Evolutionary conservation across 2,329 filamentous ascomycete genomes (phyloP), one percentile per base, ranked within the genome.

Genomic region (Alternaria solani): DNA sequence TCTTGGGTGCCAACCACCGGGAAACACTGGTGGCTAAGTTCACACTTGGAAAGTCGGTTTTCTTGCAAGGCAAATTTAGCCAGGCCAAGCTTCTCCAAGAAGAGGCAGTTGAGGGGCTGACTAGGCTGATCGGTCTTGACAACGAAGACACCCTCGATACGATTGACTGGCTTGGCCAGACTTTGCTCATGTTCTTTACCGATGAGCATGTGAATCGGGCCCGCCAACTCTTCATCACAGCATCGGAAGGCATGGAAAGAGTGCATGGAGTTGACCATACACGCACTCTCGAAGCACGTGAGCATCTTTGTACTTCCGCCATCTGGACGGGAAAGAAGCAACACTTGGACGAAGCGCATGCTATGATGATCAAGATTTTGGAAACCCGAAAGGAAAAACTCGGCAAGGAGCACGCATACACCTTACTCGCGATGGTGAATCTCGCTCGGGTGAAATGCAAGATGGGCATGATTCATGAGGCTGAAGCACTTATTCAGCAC

Each of bases 321-420:
- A 18, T 42, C 16, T 32, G 20, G n/a, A 39, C 46, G 2, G 51
- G 54, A 2, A 25, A 53, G 30, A 42, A 43, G 12, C 23, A 18
- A 5, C 26, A 47, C 12, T 41, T 52, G 32, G 23, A 63, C 3
- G 25, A 57, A 32, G 62, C 46, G 7, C 30, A 52, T 51, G 39
- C 57, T 7, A 49, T 57, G 38, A 60, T 62, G 41, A 39, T 14
- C 25, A 30, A 66, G 38, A 61, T 72, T n/a, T 14, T 70, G 11
- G 42, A 57, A 16, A 26, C 55, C 16, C 60, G 64, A 23, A 61
- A 65, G 52, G 53, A 59, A 41, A 62, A 64, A 44, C 61, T 73
- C 6, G 73, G 73, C 7, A 67, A 66, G 43, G 66, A 72, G 44
- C 68, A 75, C 28, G 61, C 68, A 7, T 72, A 63, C 47, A 76